phyloP scores from a whole-genome alignment of 306 rosid genomes.

The Amphicarpaea edgeworthii region DNA sequence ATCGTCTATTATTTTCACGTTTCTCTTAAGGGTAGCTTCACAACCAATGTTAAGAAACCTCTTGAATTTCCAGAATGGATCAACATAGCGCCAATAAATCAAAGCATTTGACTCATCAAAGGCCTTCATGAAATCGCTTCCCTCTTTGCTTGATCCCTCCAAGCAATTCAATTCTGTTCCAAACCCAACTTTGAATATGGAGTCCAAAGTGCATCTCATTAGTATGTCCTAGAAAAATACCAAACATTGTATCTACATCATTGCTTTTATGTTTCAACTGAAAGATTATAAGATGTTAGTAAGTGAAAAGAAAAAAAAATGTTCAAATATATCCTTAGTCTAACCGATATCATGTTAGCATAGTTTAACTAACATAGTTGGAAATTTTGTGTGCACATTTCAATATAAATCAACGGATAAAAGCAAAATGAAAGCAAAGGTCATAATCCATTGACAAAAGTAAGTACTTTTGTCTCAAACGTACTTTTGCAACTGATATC shows the following conservation, averaged over 20 bases:
- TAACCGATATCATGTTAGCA: background rate
- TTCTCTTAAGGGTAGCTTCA: slow-evolving; percentile 65
- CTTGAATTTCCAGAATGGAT: slow-evolving; percentile 79
- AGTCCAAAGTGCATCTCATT: slow-evolving; percentile 75
- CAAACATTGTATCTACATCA: slow-evolving; percentile 3
- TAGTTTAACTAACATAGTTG: background rate
- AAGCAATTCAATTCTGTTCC: slow-evolving; percentile 85
- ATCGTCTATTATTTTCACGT: slow-evolving; percentile 55
- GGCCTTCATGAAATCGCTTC: slow-evolving; percentile 68
- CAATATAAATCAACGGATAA: too few relatives aligned
- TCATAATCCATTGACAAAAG: too few relatives aligned
- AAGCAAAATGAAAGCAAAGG: too few relatives aligned
- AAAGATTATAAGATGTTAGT: background rate
- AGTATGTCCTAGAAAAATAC: slow-evolving; percentile 56
- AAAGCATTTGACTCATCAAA: slow-evolving; percentile 79
- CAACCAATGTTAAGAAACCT: slow-evolving; percentile 69
- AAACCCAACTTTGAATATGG: slow-evolving; percentile 89
- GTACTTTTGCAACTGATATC: too few relatives aligned
- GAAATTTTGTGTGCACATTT: background rate
- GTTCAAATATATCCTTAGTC: background rate
- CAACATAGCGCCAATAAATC: slow-evolving; percentile 67
- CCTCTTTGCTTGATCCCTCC: slow-evolving; percentile 69
- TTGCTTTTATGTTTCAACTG: background rate
- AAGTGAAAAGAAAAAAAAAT: background rate
- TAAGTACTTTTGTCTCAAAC: too few relatives aligned